phyloP scores from a whole-genome alignment of 192 early-diverging fungal species.

The Coemansia sp. region DNA sequence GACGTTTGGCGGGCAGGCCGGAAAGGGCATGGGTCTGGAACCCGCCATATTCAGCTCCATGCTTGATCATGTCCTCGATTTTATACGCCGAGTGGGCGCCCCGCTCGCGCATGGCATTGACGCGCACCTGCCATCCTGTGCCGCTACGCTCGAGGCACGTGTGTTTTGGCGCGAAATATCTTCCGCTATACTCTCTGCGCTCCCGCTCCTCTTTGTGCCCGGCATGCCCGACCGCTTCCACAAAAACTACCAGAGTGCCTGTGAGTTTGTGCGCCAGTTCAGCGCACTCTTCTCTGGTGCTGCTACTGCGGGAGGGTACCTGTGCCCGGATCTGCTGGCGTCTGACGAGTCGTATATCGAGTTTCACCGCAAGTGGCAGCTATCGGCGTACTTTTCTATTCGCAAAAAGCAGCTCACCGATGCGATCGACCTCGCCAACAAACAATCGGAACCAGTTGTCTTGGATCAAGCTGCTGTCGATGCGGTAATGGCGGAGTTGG shows the following conservation, averaged over 20 bases:
- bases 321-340: not conserved
- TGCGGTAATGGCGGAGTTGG: not conserved
- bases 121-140: constrained; percentile 9
- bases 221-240: constrained; percentile 46
- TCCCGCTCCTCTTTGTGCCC: constrained; percentile 52
- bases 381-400: constrained; percentile 47
- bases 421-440: constrained; percentile 3
- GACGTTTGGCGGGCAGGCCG: constrained; percentile 8
- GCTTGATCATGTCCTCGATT: constrained; percentile 15
- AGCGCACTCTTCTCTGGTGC: constrained; percentile 9
- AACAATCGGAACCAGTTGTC: not conserved
- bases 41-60: constrained; percentile 18
- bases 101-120: constrained; percentile 16
- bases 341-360: constrained; percentile 20
- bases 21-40: constrained; percentile 47
- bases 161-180: constrained; percentile 45
- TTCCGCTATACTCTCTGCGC: constrained; percentile 1
- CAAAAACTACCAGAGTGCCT: constrained; percentile 28
- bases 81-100: constrained; percentile 9
- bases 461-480: constrained; percentile 2
- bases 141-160: constrained; percentile 12
- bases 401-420: constrained; percentile 30
- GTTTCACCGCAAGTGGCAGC: constrained; percentile 51
- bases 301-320: not conserved
- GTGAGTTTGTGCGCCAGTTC: constrained; percentile 26